Evolutionary conservation across 73 alveolate genomes (phyloP), one percentile per base, ranked within the genome.

Genomic region (Effrenium voratum): DNA sequence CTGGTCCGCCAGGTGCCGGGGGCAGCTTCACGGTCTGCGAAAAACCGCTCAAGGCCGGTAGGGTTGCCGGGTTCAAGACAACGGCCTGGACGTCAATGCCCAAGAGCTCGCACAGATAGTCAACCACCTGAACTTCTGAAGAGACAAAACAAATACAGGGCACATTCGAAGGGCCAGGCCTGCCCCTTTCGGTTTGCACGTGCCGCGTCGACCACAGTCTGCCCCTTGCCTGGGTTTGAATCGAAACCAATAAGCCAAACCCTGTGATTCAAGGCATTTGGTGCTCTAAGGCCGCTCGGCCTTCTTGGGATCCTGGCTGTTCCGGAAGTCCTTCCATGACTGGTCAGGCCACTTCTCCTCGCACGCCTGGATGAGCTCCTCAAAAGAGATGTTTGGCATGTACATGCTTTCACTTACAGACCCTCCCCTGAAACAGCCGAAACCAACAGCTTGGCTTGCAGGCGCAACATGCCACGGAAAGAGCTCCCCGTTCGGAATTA

Each of bases 141-240:
- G n/a, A 70, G 15, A 6, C 76, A 60, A 22, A 60, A n/a, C n/a
- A n/a, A n/a, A n/a, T n/a, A n/a, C n/a, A 13, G 43, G n/a, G 36
- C 30, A 32, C 13, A 34, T 22, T 41, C 49, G 24, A 13, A 40
- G 13, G 46, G 28, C 36, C 57, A 16, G 8, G 72, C 95, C 95
- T 87, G 95, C 40, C 95, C 95, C 95, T 87, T 87, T n/a, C 95
- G 83, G 57, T 87, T 87, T 70, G 63, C 95, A 8, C 95, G 83
- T 24, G 84, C 95, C 2, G 95, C 95, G 30, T 87, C 95, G 40
- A 87, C 72, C 70, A 87, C 95, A 5, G 66, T 66, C 84, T 87
- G 95, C 40, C 95, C 95, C 49, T 87, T 87, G 72, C 85, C 95
- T 86, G 34, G 60, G 68, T 43, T 24, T 28, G 60, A 8, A 0